Evolutionary conservation across 2,329 filamentous ascomycete genomes (phyloP), one percentile per base, ranked within the genome.

Genomic region (Moelleriella libera): DNA sequence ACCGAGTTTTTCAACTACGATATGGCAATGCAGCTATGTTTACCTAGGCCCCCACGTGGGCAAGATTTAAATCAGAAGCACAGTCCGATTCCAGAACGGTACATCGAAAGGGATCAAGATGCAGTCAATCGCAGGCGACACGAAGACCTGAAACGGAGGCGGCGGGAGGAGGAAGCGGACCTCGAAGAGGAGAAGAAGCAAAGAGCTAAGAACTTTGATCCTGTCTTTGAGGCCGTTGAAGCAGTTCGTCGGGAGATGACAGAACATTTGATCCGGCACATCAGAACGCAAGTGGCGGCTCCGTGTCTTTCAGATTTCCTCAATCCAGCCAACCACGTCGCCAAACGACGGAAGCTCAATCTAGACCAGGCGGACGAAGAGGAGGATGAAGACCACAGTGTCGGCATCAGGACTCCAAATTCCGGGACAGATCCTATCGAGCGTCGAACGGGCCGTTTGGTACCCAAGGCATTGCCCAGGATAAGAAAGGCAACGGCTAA

Each of bases 171-270:
- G 42, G 85, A 87, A 52, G 76, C 82, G 45, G 90, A 96, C 59
- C 60, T 90, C 6, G 88, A 96, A 59, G 85, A 92, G 54, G 90
- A 97, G 63, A 96, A 92, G 68, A 82, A 80, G 58, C 83, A 90
- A 56, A 75, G 90, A 46, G 89, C 89, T 14, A 83, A 84, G 58
- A 84, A 94, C 60, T 78, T 96, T 53, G 90, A 98, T 63, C 90
- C 92, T n/a, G 86, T 90, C 5, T 68, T 73, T 45, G 90, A 94
- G 59, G 90, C 92, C 34, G 72, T 88, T 40, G 81, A 89, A 51
- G 76, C 85, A 43, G 76, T 96, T 47, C 78, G 83, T 46, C 78
- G 80, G 47, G 89, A 97, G 62, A 71, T 98, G 60, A 82, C 79
- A 50, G 85, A 94, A 60, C 92, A 94, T 62, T 70, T 98, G 37